These are phyloP conservation scores for Huntiella abstrusa DNA, from an alignment of 2,329 filamentous ascomycete species.

Conservation along the genomic window DNA sequence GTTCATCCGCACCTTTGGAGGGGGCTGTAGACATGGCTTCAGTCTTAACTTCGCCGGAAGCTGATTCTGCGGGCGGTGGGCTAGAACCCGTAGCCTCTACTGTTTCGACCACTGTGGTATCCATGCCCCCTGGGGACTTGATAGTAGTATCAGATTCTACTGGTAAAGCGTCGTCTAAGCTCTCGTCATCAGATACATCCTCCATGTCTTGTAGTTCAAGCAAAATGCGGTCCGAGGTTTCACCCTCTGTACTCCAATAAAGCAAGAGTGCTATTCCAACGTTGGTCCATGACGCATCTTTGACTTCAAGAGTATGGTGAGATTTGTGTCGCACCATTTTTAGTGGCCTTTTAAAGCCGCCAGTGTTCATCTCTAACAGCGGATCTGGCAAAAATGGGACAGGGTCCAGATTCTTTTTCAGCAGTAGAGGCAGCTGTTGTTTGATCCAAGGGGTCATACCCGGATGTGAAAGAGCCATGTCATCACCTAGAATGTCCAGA, in stretches of 20 bases:
- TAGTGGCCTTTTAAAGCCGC: not conserved
- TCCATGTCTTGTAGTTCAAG: conserved; percentile 4
- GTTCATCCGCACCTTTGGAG: too few species aligned
- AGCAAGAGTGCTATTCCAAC: conserved; percentile 19
- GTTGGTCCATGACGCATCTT: conserved; percentile 18
- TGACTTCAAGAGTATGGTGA: conserved; percentile 3
- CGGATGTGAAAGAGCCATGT: conserved; percentile 39
- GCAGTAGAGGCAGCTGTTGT: conserved; percentile 28
- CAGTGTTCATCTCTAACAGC: conserved; percentile 19
- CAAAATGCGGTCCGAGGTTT: conserved; percentile 5
- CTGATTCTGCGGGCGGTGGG: not conserved
- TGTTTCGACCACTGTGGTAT: not conserved
- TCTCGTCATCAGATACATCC: conserved; percentile 5
- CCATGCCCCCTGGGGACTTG: not conserved
- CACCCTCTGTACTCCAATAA: conserved; percentile 12
- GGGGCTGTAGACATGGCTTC: not conserved
- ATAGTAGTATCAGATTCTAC: conserved; percentile 1
- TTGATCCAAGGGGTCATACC: conserved; percentile 37
- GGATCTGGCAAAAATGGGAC: conserved; percentile 42
- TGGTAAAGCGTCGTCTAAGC: not conserved
- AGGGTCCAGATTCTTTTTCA: conserved; percentile 39
- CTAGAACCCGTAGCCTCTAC: not conserved
- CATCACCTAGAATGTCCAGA: conserved; percentile 33
- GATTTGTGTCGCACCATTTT: not conserved
- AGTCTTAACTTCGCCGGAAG: not conserved